Conservation (phyloP, 306 rosid genomes). For the Castanea mollissima region DNA sequence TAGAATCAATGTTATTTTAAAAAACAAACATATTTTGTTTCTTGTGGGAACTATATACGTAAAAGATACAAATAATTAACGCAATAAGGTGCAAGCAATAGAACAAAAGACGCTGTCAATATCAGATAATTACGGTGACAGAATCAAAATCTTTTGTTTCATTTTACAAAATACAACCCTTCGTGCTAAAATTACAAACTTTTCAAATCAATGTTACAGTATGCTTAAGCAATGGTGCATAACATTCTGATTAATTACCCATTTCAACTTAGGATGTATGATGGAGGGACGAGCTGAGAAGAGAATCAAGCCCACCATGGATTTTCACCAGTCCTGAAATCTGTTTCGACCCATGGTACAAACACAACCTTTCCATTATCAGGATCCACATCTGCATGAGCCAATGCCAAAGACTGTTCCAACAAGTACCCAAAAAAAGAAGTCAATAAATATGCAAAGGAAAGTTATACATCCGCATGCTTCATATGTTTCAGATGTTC, state of each 20-base stretch:
- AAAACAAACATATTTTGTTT: too few species aligned
- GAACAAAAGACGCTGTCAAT: too few species aligned
- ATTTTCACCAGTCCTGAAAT: constrained; percentile 81
- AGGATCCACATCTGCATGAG: constrained; percentile 51
- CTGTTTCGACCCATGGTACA: constrained; percentile 95
- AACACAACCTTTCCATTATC: constrained; percentile 79
- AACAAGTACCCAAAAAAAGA: constrained; percentile 10
- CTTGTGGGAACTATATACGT: too few species aligned
- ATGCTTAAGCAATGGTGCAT: constrained; percentile 21
- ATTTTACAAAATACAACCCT: too few species aligned
- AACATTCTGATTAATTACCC: constrained; percentile 11
- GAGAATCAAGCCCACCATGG: constrained; percentile 83
- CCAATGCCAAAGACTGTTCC: constrained; percentile 77
- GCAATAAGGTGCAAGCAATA: too few species aligned
- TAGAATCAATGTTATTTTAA: too few species aligned
- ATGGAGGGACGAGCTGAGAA: constrained; percentile 1
- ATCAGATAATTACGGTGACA: too few species aligned
- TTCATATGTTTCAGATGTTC: too few species aligned
- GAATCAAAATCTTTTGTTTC: too few species aligned
- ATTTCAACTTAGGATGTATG: neutral
- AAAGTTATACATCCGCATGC: too few species aligned
- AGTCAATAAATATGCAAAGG: neutral
- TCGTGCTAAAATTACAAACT: too few species aligned
- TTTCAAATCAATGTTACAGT: neutral
- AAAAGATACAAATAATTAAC: too few species aligned